Base-by-base conservation (phyloP, 352 stramenopile genomes). In the Pythium vanterpoolii region DNA sequence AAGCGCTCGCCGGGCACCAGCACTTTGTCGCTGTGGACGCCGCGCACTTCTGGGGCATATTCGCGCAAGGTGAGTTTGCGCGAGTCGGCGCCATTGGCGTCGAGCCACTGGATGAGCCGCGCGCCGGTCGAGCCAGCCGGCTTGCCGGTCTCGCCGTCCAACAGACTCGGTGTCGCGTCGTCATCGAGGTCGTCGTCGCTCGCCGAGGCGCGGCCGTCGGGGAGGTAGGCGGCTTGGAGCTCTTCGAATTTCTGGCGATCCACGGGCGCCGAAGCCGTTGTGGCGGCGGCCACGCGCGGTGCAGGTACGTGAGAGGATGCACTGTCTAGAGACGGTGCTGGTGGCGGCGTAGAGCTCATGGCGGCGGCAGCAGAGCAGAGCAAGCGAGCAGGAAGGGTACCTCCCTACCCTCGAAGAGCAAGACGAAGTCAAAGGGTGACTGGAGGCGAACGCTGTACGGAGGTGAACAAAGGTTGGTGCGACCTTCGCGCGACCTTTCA, bases 11-110 rank as follows among this genome's bases (percentile, higher is more conserved):
- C 89, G 1, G 84, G 79, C 39, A 84, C 76, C 21, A 98, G 78
- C 36, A 93, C 77, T 57, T 90, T 86, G 38, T 79, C 73, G 50
- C 89, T 94, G 76, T 98, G 93, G 45, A 98, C 90, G 34, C 93
- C 93, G 18, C 93, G 90, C 54, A 98, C 91, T 63, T 98, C 92
- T 16, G 88, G 85, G 53, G 88, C 90, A 63, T 98, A 98, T 58
- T 95, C 79, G 56, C 95, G 74, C 61, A 94, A 76, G 59, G 64
- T 42, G 16, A 94, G 71, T 63, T 95, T 93, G 62, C 78, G 85
- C 23, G 79, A 81, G 47, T 95, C 86, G 56, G 86, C 86, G 45
- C 77, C 79, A 59, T 74, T 83, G 18, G 51, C 48, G 46, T 89
- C 81, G 5, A 95, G 79, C 86, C 86, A 95, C 44, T 80, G 66